Base-by-base conservation (phyloP, 352 stramenopile species). In the Phytopythium helicoides region DNA sequence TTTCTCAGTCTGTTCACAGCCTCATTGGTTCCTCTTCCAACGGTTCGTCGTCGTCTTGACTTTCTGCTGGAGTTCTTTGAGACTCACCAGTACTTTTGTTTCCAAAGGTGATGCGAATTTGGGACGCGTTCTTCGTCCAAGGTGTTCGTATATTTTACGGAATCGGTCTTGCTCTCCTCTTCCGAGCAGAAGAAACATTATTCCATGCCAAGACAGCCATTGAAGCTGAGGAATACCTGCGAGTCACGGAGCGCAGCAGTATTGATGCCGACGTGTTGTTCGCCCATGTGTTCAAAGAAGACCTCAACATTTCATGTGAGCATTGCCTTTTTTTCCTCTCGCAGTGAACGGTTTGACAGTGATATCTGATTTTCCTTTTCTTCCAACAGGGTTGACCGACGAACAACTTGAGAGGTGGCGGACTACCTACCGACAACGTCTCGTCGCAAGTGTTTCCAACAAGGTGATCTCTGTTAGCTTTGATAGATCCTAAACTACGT, bases 271-370 rank as follows among this genome's bases (percentile, higher is more conserved):
- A 92, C 48, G 66, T 58, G 22, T 52, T 92, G 16, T 92, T 92
- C 54, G 81, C 80, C 0, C 64, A 81, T 37, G 74, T 84, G 15
- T 87, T 92, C 52, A 89, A 88, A 37, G 82, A 89, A 28, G 82
- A 92, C 47, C 64, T 92, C 26, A 86, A 86, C 51, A 88, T 92
- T 38, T 62, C 76, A 38, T 90, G 82, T 92, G 73, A 19, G 71
- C 21, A n/a, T 22, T 3, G 5, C 1, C 12, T 23, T 52, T 23
- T 28, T 53, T 21, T 42, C 36, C 10, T n/a, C 14, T 15, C 34
- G 9, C 23, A 12, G 19, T 16, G 22, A 1, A 14, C 3, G n/a
- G 1, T 12, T 28, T 31, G 8, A 18, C 3, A 15, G 4, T 26
- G 1, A 21, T 21, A 16, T 42, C 23, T 44, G 34, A 15, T 0